Base-by-base conservation (phyloP, 352 stramenopile species). In the Phytophthora nicotianae region DNA sequence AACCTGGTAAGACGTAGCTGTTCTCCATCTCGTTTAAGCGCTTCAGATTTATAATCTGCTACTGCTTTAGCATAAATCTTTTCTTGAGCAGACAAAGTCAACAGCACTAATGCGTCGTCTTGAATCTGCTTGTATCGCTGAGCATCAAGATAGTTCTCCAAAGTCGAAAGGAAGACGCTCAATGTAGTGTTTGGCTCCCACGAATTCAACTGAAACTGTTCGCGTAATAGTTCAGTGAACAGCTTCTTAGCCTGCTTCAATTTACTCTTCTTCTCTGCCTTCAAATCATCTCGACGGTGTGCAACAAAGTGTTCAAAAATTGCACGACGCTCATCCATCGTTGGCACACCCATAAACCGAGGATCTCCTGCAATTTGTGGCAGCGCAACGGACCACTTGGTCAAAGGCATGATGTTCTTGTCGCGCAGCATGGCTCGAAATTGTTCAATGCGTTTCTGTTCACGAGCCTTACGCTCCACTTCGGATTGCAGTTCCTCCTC, bases 341-440 rank as follows among this genome's bases (percentile, higher is more conserved):
- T 90, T 21, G 72, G 60, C 6, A 94, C 65, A 0, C 77, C 81
- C 46, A 90, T 73, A 58, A 95, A 95, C 0, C 86, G 80, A 2
- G 79, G 75, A 46, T 95, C 86, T n/a, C 66, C 65, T 17, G 80
- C 73, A 58, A 95, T 91, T 33, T 83, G 78, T 5, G 86, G 83
- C 29, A 95, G 68, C 26, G 83, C 86, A 10, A 90, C 86, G 41
- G 83, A 90, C 86, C 86, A 95, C 50, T 91, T 91, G 50, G 68
- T 83, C 29, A 91, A 86, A 41, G 86, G 86, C 82, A 95, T 91
- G 54, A 95, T 90, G 50, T 86, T 88, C 64, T 93, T 93, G 50
- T 93, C 82, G 26, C 83, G 76, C 49, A 95, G 61, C 86, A 95
- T 88, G 23, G 76, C 62, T 7, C 73, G 64, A 43, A 93, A 95